Evolutionary conservation across 805 yeast genomes (phyloP).

Genomic region (Candida germanica): DNA sequence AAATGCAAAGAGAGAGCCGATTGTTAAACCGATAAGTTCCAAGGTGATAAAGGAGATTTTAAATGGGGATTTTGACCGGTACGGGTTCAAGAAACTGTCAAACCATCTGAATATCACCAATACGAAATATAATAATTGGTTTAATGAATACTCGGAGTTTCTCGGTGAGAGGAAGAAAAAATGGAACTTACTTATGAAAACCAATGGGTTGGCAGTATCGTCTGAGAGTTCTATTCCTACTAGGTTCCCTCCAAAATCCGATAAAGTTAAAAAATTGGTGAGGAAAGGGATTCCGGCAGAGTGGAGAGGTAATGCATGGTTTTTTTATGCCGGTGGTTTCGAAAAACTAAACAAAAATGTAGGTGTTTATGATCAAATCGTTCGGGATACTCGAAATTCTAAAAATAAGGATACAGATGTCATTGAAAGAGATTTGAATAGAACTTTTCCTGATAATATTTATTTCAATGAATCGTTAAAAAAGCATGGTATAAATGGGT

Average conservation of each 20-base stretch:
- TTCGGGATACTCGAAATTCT: constrained; percentile 51
- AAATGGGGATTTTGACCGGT: constrained; percentile 52
- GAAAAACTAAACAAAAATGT: constrained; percentile 64
- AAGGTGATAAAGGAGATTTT: constrained; percentile 12
- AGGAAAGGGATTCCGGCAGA: constrained; percentile 95
- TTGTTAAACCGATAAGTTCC: constrained; percentile 8
- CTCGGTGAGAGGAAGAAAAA: constrained; percentile 63
- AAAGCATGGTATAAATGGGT: neutral
- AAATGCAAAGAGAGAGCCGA: constrained; percentile 10
- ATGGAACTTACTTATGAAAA: constrained; percentile 69
- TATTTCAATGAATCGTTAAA: constrained; percentile 53
- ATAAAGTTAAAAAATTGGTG: constrained; percentile 73
- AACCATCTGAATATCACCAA: constrained; percentile 44
- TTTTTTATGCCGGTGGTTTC: constrained; percentile 84
- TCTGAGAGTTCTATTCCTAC: constrained; percentile 37
- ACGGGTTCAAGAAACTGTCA: constrained; percentile 79
- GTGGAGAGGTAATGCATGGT: constrained; percentile 98
- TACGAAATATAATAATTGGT: constrained; percentile 71
- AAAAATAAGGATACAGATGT: constrained; percentile 82
- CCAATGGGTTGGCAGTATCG: constrained; percentile 59
- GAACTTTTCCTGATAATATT: constrained; percentile 93
- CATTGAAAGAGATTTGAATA: constrained; percentile 86
- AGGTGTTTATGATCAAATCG: constrained; percentile 72
- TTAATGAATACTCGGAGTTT: constrained; percentile 62
- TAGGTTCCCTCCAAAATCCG: constrained; percentile 74